phyloP scores from a whole-genome alignment of 2,329 filamentous ascomycete genomes.

The Ceratocystis lukuohia region DNA sequence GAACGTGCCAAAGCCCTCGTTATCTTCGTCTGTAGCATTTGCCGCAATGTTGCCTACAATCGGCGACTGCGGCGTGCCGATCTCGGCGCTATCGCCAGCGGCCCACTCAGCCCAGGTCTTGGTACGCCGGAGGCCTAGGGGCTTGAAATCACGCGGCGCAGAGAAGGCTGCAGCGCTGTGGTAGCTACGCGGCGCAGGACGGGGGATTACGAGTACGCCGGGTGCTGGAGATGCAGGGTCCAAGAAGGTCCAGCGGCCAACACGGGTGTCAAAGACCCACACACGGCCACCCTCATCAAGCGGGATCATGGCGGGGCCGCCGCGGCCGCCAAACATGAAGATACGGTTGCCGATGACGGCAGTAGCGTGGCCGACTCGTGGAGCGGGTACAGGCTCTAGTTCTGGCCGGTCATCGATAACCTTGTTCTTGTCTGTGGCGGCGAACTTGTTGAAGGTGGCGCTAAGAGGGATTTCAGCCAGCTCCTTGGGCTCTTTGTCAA shows the following conservation, averaged over 20 bases:
- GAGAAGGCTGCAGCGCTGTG: constrained; percentile 48
- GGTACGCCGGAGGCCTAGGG: constrained; percentile 27
- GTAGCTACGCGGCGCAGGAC: constrained; percentile 56
- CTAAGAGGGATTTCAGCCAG: constrained; percentile 33
- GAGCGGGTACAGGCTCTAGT: constrained; percentile 41
- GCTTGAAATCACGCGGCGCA: constrained; percentile 40
- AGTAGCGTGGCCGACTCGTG: constrained; percentile 61
- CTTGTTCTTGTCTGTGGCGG: constrained; percentile 30
- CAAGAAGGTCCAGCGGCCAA: constrained; percentile 51
- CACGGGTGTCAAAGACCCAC: constrained; percentile 59
- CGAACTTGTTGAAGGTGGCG: constrained; percentile 23
- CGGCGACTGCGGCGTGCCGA: constrained; percentile 46
- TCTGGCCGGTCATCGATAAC: constrained; percentile 22
- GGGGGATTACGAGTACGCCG: constrained; percentile 29
- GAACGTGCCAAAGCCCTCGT: constrained; percentile 51
- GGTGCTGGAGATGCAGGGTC: constrained; percentile 39
- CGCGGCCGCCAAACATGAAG: constrained; percentile 71
- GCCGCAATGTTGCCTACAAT: constrained; percentile 45
- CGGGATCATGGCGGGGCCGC: constrained; percentile 53
- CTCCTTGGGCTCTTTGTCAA: constrained; percentile 22
- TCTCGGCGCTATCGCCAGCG: constrained; percentile 39
- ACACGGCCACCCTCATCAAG: constrained; percentile 62
- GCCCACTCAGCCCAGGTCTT: constrained; percentile 44
- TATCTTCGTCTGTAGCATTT: constrained; percentile 45
- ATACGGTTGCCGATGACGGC: constrained; percentile 55